Evolutionary conservation across 371 early-diverging fungal genomes (phyloP).

Genomic region (Actinomortierella wolfii): DNA sequence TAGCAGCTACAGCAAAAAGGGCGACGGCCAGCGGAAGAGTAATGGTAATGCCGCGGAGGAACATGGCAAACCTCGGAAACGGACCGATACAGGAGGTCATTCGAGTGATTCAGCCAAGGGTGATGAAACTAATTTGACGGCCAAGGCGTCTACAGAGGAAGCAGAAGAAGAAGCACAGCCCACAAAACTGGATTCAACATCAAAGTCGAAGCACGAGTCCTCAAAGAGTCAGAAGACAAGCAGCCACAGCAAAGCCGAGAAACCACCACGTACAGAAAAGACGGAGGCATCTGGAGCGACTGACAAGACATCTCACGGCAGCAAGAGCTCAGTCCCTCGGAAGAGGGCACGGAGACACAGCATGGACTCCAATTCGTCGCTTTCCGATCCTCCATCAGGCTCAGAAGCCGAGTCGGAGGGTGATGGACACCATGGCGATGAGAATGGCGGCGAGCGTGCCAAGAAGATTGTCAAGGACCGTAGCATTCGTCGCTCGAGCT

Average conservation of each 20-base stretch:
- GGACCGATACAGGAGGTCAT: too few species aligned
- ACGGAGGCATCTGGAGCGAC: too few species aligned
- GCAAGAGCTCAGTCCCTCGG: conserved; percentile 8
- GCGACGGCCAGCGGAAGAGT: too few species aligned
- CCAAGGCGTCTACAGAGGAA: conserved; percentile 1
- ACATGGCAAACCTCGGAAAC: too few species aligned
- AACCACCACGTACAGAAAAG: too few species aligned
- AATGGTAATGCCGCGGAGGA: too few species aligned
- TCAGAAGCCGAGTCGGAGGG: conserved; percentile 30
- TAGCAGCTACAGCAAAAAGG: too few species aligned
- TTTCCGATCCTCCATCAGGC: conserved; percentile 40
- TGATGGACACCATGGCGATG: not conserved
- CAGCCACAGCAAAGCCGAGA: too few species aligned
- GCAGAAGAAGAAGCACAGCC: conserved; percentile 10
- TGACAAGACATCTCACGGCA: too few species aligned
- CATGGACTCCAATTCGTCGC: conserved; percentile 33
- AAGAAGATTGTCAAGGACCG: conserved; percentile 32
- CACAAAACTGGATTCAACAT: conserved; percentile 5
- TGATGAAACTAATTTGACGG: conserved; percentile 6
- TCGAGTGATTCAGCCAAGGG: not conserved
- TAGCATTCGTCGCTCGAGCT: not conserved
- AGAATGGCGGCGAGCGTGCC: conserved; percentile 19
- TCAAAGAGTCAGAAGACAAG: too few species aligned
- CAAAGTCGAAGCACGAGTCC: not conserved
- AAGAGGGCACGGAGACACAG: conserved; percentile 31